Conservation (phyloP, 805 yeast species). For the Grigorovia jiainica region DNA sequence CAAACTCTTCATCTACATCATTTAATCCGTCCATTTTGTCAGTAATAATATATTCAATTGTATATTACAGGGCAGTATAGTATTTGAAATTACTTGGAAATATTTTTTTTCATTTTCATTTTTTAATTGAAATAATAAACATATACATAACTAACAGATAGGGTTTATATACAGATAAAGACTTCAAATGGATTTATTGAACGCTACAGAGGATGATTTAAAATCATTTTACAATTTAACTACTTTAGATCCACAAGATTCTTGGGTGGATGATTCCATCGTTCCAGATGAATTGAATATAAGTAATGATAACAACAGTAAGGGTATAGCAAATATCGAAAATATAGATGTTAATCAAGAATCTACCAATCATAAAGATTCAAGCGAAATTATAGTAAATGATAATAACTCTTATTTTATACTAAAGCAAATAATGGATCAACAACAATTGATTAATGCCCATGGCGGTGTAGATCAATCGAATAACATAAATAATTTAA, state of each 20-base stretch:
- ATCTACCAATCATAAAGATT: too few species aligned
- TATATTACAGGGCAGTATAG: too few species aligned
- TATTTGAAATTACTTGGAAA: too few species aligned
- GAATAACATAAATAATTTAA: neutral
- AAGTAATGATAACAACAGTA: too few species aligned
- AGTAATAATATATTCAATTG: too few species aligned
- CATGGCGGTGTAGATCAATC: slow-evolving; percentile 5
- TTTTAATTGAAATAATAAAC: neutral
- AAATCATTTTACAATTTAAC: slow-evolving; percentile 36
- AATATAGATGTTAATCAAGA: too few species aligned
- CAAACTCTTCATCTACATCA: slow-evolving; percentile 22
- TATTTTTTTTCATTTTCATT: too few species aligned
- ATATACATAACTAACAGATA: too few species aligned
- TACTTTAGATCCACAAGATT: slow-evolving; percentile 32
- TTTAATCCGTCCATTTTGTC: neutral
- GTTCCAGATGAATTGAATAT: too few species aligned
- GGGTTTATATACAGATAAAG: too few species aligned
- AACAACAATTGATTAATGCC: slow-evolving; percentile 11
- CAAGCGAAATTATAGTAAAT: slow-evolving; percentile 5
- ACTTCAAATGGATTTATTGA: neutral
- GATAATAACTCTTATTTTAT: slow-evolving; percentile 28
- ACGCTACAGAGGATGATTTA: slow-evolving; percentile 18
- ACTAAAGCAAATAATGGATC: slow-evolving; percentile 22
- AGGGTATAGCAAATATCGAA: too few species aligned
- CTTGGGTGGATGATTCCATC: slow-evolving; percentile 31